Evolutionary conservation across 2,329 filamentous ascomycete species (phyloP).

Genomic region (Fusarium sp.): DNA sequence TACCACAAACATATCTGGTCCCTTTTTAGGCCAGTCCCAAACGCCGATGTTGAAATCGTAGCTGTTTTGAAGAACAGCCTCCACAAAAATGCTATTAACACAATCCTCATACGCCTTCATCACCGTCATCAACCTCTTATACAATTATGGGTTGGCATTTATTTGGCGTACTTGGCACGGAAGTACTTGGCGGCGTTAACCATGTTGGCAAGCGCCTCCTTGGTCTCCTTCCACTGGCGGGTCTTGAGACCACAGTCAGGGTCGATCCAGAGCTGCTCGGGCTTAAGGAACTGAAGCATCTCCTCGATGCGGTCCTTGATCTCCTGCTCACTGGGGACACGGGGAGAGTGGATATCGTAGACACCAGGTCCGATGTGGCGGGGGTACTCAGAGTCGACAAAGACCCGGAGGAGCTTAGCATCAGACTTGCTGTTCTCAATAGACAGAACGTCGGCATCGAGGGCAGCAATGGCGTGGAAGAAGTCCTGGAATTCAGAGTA

Average conservation of each 20-base stretch:
- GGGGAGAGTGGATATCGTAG: conserved; percentile 99
- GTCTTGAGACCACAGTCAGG: conserved; percentile 99
- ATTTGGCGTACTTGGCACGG: conserved; percentile 84
- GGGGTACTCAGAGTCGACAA: conserved; percentile 96
- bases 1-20: conserved; percentile 48
- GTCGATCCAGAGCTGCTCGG: conserved; percentile 99
- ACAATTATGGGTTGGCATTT: conserved; percentile 45
- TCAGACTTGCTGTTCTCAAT: conserved; percentile 99
- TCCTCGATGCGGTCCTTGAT: conserved; percentile 97
- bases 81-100: conserved; percentile 47
- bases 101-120: conserved; percentile 38
- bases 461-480: conserved; percentile 98
- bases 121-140: conserved; percentile 26
- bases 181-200: conserved; percentile 97
- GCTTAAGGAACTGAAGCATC: conserved; percentile 98
- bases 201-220: conserved; percentile 95
- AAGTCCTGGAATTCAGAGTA: conserved; percentile 99
- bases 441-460: conserved; percentile 97
- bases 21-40: conserved; percentile 51
- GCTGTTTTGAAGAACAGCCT: conserved; percentile 52
- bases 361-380: conserved; percentile 99
- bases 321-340: conserved; percentile 96
- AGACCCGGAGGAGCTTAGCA: conserved; percentile 98
- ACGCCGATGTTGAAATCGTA: conserved; percentile 70
- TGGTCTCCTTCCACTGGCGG: conserved; percentile 97